phyloP scores from a whole-genome alignment of 2,329 filamentous ascomycete genomes.

The Aspergillus udagawae region DNA sequence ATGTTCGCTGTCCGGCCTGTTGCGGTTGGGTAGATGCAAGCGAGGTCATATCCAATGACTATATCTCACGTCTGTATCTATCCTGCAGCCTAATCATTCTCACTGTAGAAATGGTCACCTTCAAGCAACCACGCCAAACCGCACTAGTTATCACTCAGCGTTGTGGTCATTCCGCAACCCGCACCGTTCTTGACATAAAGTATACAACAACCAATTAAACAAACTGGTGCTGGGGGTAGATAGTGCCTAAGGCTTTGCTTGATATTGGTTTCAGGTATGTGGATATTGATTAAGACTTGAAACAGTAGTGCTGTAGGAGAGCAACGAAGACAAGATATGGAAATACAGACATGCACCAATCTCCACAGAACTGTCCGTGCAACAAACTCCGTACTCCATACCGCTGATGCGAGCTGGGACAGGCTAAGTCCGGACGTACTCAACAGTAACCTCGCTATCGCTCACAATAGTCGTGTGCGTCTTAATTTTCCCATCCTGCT shows the following conservation, averaged over 20 bases:
- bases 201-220: not conserved
- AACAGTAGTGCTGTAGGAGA: not conserved
- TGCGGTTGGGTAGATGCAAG: too few relatives aligned
- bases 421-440: conserved; percentile 9
- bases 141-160: too few relatives aligned
- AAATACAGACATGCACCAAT: not conserved
- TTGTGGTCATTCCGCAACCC: too few relatives aligned
- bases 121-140: too few relatives aligned
- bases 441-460: conserved; percentile 25
- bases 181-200: not conserved
- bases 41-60: too few relatives aligned
- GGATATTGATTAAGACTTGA: not conserved
- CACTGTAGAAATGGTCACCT: too few relatives aligned
- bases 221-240: not conserved
- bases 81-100: too few relatives aligned
- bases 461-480: conserved; percentile 25
- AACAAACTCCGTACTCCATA: not conserved
- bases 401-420: too few relatives aligned
- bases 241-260: conserved; percentile 3
- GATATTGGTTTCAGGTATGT: not conserved
- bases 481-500: conserved; percentile 39
- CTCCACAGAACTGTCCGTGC: too few relatives aligned
- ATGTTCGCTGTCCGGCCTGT: too few relatives aligned
- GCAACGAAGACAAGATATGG: not conserved
- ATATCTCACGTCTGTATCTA: too few relatives aligned